Conservation (phyloP, 768 basidiomycete species). For the Amyloporia xantha region DNA sequence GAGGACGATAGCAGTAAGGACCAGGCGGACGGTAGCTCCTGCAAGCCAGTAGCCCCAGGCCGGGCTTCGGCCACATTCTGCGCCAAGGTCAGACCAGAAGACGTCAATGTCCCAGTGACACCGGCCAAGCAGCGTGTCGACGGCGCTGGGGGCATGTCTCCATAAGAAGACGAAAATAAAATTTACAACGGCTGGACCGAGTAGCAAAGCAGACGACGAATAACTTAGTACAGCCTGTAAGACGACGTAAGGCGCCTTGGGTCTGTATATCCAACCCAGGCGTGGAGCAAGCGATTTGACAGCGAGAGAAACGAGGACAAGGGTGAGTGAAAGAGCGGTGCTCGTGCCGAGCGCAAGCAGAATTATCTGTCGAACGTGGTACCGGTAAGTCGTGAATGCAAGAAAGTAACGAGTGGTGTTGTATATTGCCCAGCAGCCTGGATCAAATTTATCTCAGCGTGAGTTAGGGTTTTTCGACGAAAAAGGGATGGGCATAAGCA, state of each 20-base stretch:
- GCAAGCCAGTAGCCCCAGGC: slow-evolving; percentile 50
- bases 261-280: slow-evolving; percentile 24
- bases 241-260: slow-evolving; percentile 24
- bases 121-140: slow-evolving; percentile 33
- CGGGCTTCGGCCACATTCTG: slow-evolving; percentile 26
- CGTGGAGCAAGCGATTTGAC: slow-evolving; percentile 35
- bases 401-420: slow-evolving; percentile 60
- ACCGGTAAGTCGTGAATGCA: slow-evolving; percentile 41
- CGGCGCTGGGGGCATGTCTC: slow-evolving; percentile 34
- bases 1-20: slow-evolving; percentile 42
- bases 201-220: slow-evolving; percentile 39
- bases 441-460: background rate
- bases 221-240: slow-evolving; percentile 33
- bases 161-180: slow-evolving; percentile 48
- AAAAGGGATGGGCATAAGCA: too few species aligned
- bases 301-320: slow-evolving; percentile 31
- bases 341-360: slow-evolving; percentile 45
- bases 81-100: slow-evolving; percentile 46
- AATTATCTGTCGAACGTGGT: slow-evolving; percentile 33
- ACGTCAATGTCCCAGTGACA: slow-evolving; percentile 64
- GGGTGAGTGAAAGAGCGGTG: slow-evolving; percentile 35
- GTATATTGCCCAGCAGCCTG: slow-evolving; percentile 48
- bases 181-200: slow-evolving; percentile 50
- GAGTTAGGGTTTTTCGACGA: too few species aligned
- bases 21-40: slow-evolving; percentile 45